These are phyloP conservation scores for Colletotrichum brevisporum DNA, from an alignment of 2,329 filamentous ascomycete species.

Conservation along the genomic window DNA sequence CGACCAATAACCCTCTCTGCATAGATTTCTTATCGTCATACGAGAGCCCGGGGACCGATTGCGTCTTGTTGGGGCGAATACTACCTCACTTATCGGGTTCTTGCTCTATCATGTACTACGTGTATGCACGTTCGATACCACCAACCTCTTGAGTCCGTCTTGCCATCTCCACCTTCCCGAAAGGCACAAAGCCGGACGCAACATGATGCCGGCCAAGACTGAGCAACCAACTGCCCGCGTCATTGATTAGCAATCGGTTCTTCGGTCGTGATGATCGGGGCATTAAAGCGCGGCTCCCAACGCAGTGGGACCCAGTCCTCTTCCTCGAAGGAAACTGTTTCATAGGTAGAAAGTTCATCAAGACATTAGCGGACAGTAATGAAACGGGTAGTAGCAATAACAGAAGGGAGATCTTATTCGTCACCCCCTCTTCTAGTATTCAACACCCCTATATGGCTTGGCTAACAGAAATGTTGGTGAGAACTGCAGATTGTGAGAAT, in stretches of 20 bases:
- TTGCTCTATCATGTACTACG: not conserved
- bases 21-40: slow-evolving; percentile 1
- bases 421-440: too few relatives aligned
- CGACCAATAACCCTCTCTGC: not conserved
- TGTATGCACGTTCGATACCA: not conserved
- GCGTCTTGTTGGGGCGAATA: slow-evolving; percentile 16
- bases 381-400: too few relatives aligned
- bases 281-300: too few relatives aligned
- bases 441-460: too few relatives aligned
- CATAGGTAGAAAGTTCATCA: too few relatives aligned
- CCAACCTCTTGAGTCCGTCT: not conserved
- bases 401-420: too few relatives aligned
- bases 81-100: slow-evolving; percentile 25
- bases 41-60: slow-evolving; percentile 5
- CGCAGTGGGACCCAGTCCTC: too few relatives aligned
- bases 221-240: not conserved
- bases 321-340: too few relatives aligned
- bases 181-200: slow-evolving; percentile 12
- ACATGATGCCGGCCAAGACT: slow-evolving; percentile 28
- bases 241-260: not conserved
- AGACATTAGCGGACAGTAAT: too few relatives aligned
- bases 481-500: too few relatives aligned
- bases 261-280: too few relatives aligned
- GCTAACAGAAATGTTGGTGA: too few relatives aligned
- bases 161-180: slow-evolving; percentile 28